Percentiles rank a stretch among this genome's conserved stretches.
Conservation (phyloP, 2,329 filamentous ascomycete genomes). For the Tothia fuscella region DNA sequence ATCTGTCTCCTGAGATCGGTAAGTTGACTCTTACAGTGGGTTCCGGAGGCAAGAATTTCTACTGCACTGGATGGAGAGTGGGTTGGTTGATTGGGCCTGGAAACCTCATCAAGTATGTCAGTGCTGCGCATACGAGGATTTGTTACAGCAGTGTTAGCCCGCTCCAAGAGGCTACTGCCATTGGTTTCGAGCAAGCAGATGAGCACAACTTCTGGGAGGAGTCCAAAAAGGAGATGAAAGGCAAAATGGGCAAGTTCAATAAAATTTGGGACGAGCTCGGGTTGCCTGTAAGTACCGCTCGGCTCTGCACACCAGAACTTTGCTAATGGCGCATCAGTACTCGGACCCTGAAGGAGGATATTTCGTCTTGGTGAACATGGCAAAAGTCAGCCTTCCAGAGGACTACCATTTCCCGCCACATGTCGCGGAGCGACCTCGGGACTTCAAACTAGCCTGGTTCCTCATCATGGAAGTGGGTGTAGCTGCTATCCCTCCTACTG, state of each 20-base stretch:
- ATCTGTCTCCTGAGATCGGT: conserved; percentile 80
- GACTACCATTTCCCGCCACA: conserved; percentile 84
- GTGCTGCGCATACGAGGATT: conserved; percentile 87
- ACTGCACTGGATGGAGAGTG: conserved; percentile 93
- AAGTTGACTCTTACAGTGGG: conserved; percentile 85
- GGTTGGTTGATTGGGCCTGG: conserved; percentile 88
- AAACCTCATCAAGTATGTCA: conserved; percentile 80
- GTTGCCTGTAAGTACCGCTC: conserved; percentile 24
- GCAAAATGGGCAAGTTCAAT: conserved; percentile 79
- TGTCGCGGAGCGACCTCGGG: conserved; percentile 72
- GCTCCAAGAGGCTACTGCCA: conserved; percentile 84
- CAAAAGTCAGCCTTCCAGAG: conserved; percentile 69
- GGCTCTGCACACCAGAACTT: background rate
- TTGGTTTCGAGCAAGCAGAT: conserved; percentile 88
- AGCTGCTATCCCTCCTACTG: conserved; percentile 88
- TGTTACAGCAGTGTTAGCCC: conserved; percentile 92
- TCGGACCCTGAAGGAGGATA: conserved; percentile 94
- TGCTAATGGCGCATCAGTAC: conserved; percentile 36
- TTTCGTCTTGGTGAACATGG: conserved; percentile 91
- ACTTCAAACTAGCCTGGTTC: conserved; percentile 95
- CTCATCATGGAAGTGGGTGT: conserved; percentile 93
- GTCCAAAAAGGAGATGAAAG: conserved; percentile 76
- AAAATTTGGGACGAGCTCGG: conserved; percentile 40
- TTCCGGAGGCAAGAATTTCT: conserved; percentile 96
- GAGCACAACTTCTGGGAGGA: conserved; percentile 76